These are phyloP conservation scores for Colletotrichum liriopes DNA, from an alignment of 2,329 filamentous ascomycete genomes.

Conservation along the genomic window DNA sequence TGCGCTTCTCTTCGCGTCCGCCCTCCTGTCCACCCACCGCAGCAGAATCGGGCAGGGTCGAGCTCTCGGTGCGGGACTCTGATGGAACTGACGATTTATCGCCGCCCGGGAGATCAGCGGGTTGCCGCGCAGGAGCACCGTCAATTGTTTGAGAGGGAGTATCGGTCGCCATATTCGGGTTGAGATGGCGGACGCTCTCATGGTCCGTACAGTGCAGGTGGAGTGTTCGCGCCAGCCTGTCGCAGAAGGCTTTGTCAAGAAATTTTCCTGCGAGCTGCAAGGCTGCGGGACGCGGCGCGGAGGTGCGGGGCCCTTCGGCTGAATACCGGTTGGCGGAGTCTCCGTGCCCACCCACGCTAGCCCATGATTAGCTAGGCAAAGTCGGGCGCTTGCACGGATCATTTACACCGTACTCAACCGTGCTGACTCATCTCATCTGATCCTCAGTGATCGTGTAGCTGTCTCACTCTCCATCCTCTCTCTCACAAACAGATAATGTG, in stretches of 20 bases:
- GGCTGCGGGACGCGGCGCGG: conserved; percentile 34
- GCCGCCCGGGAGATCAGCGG: conserved; percentile 21
- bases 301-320: conserved; percentile 20
- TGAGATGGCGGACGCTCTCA: conserved; percentile 35
- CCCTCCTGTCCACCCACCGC: conserved; percentile 10
- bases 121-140: conserved; percentile 28
- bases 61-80: conserved; percentile 19
- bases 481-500: background rate
- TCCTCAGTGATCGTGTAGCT: background rate
- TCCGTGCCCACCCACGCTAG: accelerated
- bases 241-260: conserved; percentile 31
- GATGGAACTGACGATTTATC: conserved; percentile 29
- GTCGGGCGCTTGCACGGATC: background rate
- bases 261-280: conserved; percentile 38
- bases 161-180: conserved; percentile 40
- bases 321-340: conserved; percentile 27
- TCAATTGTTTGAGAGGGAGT: conserved; percentile 23
- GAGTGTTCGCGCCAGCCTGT: conserved; percentile 24
- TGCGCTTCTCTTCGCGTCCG: conserved; percentile 25
- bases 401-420: background rate
- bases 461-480: background rate
- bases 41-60: conserved; percentile 17
- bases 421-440: background rate
- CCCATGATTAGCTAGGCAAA: accelerated
- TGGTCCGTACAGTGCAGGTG: conserved; percentile 35